A percentile compares a stretch with the other conserved stretches of the same genome.
phyloP scores from a whole-genome alignment of 2,329 filamentous ascomycete species.

The Penicillium sclerotiorum region DNA sequence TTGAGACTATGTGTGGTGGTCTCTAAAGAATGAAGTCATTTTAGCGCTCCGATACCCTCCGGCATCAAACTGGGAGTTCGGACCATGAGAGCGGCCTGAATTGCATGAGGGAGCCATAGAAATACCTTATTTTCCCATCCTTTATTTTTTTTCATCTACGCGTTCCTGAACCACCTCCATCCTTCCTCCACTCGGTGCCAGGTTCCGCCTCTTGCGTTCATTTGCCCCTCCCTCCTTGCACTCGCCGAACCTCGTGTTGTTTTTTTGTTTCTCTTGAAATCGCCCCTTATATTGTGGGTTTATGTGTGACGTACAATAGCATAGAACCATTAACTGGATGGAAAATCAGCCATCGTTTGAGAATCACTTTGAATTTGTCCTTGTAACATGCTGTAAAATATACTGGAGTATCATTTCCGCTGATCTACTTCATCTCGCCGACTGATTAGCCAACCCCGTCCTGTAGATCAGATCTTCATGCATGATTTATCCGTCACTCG shows the following conservation, averaged over 20 bases:
- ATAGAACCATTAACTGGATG: constrained; percentile 32
- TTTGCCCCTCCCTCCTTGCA: constrained; percentile 28
- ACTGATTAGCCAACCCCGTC: no score
- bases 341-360: constrained; percentile 29
- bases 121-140: constrained; percentile 22
- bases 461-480: no score
- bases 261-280: constrained; percentile 22
- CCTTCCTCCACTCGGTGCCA: constrained; percentile 23
- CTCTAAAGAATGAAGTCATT: constrained; percentile 37
- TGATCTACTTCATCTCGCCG: no score
- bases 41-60: constrained; percentile 46
- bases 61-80: constrained; percentile 41
- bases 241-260: constrained; percentile 20
- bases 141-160: constrained; percentile 12
- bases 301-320: constrained; percentile 34
- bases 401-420: no score
- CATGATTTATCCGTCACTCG: not conserved
- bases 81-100: constrained; percentile 40
- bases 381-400: not conserved
- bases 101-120: constrained; percentile 34
- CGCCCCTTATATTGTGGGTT: constrained; percentile 22
- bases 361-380: constrained; percentile 1
- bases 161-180: constrained; percentile 21
- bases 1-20: constrained; percentile 64
- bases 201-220: constrained; percentile 28